Base-by-base conservation (phyloP, 768 basidiomycete species). In the Cystofilobasidium bisporidii region DNA sequence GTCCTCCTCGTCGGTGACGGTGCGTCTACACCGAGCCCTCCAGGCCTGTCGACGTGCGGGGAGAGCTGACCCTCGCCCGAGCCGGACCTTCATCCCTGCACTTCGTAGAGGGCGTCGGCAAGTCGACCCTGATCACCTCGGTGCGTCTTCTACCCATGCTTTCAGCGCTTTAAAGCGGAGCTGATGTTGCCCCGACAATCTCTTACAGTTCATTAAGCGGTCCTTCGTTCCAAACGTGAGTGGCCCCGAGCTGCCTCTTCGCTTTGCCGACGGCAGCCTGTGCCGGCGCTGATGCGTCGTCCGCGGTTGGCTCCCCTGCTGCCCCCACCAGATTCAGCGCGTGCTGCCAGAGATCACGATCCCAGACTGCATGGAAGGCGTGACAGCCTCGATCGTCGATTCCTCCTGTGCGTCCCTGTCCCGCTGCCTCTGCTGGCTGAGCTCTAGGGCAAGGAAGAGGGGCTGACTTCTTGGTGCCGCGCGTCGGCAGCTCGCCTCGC, bases 261-360 rank as follows among this genome's bases (percentile, higher is more conserved):
- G 17, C 20, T n/a, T 26, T 30, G 28, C 12, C 53, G 32, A 61
- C 38, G 55, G 36, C 41, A 26, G 43, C 30, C n/a, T 26, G 48
- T 38, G 14, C 24, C 17, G 61, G 41, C 60, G 53, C 53, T 56
- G 53, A 56, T 56, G 53, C 53, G 53, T 66, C 61, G 56, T 50
- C 33, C 20, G 20, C 22, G 18, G 22, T 58, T 45, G 28, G 38
- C 63, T 47, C 20, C n/a, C 60, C 3, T 45, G 30, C 24, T 24
- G 38, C 33, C 58, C 55, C 26, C 24, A 1, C 15, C 74, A 96
- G 93, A 92, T 96, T 56, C 91, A 94, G 77, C 88, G 91, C 72
- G 82, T 94, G 73, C 87, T 97, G 47, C 94, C 94, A 3, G 94
- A 97, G 77, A 92, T 99, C 56, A 97, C 94, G 10, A 96, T 99